phyloP scores from a whole-genome alignment of 2,329 filamentous ascomycete species.

The Phialemoniopsis sp. region DNA sequence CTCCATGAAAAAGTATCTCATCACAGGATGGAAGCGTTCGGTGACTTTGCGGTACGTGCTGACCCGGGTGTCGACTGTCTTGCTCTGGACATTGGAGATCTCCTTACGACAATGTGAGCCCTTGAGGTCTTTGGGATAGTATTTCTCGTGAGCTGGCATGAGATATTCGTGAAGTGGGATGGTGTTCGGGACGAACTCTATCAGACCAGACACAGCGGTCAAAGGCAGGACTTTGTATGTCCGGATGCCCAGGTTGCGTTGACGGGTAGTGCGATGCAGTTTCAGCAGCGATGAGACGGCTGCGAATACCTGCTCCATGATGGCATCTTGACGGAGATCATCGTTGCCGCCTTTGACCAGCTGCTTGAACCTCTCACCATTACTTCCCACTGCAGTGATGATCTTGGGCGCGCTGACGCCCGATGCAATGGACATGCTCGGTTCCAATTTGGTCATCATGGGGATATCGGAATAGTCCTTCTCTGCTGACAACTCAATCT shows the following conservation, averaged over 20 bases:
- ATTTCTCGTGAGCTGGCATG: slow-evolving; percentile 82
- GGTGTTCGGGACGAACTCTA: slow-evolving; percentile 95
- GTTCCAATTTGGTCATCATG: slow-evolving; percentile 65
- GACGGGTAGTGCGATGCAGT: slow-evolving; percentile 79
- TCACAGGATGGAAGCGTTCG: slow-evolving; percentile 83
- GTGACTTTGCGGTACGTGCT: slow-evolving; percentile 73
- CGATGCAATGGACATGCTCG: slow-evolving; percentile 78
- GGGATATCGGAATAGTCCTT: slow-evolving; percentile 76
- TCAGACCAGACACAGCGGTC: slow-evolving; percentile 79
- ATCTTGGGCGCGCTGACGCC: slow-evolving; percentile 94
- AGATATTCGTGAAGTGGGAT: slow-evolving; percentile 89
- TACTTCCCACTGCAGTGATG: slow-evolving; percentile 72
- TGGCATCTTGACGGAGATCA: slow-evolving; percentile 93
- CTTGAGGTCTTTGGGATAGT: slow-evolving; percentile 81
- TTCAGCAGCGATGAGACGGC: slow-evolving; percentile 89
- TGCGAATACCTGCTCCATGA: slow-evolving; percentile 98
- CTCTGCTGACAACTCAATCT: slow-evolving; percentile 69
- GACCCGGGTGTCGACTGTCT: slow-evolving; percentile 66
- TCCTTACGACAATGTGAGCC: slow-evolving; percentile 71
- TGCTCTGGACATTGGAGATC: slow-evolving; percentile 69
- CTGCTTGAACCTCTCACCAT: slow-evolving; percentile 81
- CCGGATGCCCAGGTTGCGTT: slow-evolving; percentile 83
- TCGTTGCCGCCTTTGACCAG: slow-evolving; percentile 95
- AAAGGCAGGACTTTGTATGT: slow-evolving; percentile 97
- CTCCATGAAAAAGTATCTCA: slow-evolving; percentile 97